Evolutionary conservation across 208 protist species (phyloP).

Genomic region (Leishmania arabica): DNA sequence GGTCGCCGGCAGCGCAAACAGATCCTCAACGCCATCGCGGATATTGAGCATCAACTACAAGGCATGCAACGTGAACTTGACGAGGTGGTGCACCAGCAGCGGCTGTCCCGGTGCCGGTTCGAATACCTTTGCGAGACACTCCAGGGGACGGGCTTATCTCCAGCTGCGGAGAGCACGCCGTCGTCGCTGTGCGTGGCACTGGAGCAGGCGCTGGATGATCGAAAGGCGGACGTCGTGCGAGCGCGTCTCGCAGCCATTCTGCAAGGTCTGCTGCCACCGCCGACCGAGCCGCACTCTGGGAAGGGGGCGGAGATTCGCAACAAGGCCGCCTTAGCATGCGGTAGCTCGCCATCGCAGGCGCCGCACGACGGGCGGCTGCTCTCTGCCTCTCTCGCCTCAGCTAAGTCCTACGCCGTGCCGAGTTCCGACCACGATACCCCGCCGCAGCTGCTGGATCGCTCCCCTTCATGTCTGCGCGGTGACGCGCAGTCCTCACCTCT

Average conservation of each 20-base stretch:
- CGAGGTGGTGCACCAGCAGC: conserved; percentile 38
- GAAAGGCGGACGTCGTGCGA: conserved; percentile 10
- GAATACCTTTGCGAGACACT: conserved; percentile 34
- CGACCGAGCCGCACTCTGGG: neutral
- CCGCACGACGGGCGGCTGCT: neutral
- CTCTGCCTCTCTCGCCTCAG: neutral
- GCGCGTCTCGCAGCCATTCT: neutral
- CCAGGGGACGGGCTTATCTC: neutral
- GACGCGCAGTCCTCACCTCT: neutral
- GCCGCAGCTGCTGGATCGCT: neutral
- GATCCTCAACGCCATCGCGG: conserved; percentile 47
- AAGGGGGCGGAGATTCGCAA: neutral
- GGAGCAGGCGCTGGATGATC: conserved; percentile 23
- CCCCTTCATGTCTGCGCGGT: neutral
- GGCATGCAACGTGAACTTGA: conserved; percentile 49
- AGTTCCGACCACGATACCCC: too few relatives aligned
- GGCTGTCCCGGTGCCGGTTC: conserved; percentile 27
- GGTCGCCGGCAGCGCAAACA: conserved; percentile 36
- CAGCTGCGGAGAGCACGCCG: neutral
- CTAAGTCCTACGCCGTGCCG: neutral
- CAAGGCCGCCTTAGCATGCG: neutral
- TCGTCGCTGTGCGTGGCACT: conserved; percentile 20
- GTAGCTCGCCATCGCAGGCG: neutral
- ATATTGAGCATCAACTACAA: conserved; percentile 60
- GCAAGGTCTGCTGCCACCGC: neutral